Evolutionary conservation across 352 stramenopile genomes (phyloP).

Genomic region (Phytophthora hybrid): DNA sequence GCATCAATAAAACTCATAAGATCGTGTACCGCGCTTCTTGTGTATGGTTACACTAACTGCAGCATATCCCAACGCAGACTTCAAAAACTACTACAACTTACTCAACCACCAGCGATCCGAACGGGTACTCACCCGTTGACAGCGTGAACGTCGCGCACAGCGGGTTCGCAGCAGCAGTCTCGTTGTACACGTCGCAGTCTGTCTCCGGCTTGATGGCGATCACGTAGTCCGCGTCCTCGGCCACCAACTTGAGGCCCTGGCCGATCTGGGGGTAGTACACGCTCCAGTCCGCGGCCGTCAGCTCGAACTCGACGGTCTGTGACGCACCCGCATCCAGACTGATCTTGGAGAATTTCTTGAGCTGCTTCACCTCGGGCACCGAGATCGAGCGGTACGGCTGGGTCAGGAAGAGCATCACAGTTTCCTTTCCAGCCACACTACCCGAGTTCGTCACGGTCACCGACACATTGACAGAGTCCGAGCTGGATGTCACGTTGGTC

Average conservation of each 20-base stretch:
- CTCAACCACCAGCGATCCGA: background rate
- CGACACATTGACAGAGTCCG: background rate
- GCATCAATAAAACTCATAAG: no score
- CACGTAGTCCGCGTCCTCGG: slow-evolving; percentile 1
- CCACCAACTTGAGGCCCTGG: background rate
- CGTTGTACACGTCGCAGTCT: slow-evolving; percentile 8
- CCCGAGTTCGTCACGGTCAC: slow-evolving; percentile 56
- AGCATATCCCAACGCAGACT: no score
- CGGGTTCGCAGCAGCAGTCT: background rate
- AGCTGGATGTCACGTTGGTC: background rate
- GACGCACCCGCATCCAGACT: background rate
- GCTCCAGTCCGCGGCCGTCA: background rate
- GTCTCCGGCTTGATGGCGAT: background rate
- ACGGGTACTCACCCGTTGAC: background rate
- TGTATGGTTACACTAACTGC: no score
- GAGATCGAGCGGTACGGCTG: slow-evolving; percentile 64
- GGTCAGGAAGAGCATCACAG: slow-evolving; percentile 77
- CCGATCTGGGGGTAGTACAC: slow-evolving; percentile 2
- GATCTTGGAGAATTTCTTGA: slow-evolving; percentile 80
- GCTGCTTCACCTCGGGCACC: slow-evolving; percentile 78
- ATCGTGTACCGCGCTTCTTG: no score
- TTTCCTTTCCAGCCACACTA: slow-evolving; percentile 62
- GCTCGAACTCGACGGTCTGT: background rate
- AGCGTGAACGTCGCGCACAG: slow-evolving; percentile 5
- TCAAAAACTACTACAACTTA: background rate